phyloP scores from a whole-genome alignment of 176 grass and related monocot genomes.

The Hordeum marinum region DNA sequence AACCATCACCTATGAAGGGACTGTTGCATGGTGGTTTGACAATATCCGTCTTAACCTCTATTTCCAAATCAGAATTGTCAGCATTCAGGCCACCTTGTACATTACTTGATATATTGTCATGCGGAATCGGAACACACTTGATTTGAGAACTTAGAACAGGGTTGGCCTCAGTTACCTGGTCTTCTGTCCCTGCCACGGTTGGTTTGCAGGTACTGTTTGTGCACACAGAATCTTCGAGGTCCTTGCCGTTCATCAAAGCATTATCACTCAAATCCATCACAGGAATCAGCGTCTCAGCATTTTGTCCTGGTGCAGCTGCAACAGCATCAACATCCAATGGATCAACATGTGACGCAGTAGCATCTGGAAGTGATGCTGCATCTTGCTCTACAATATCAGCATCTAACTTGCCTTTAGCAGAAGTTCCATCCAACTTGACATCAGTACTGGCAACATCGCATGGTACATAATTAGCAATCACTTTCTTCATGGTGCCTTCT shows the following conservation, averaged over 20 bases:
- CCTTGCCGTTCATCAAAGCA: neutral
- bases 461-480: neutral
- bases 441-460: neutral
- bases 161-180: conserved; percentile 66
- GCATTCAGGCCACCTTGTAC: conserved; percentile 63
- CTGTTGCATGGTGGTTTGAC: conserved; percentile 38
- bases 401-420: conserved; percentile 2
- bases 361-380: neutral
- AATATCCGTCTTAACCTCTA: conserved; percentile 70
- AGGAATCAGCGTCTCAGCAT: conserved; percentile 14
- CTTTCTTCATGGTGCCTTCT: conserved; percentile 12
- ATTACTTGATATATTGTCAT: conserved; percentile 52
- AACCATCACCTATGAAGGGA: conserved; percentile 28
- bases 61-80: conserved; percentile 71
- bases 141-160: conserved; percentile 54
- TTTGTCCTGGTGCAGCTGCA: neutral
- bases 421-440: conserved; percentile 20
- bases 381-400: conserved; percentile 14
- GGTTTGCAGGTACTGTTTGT: neutral
- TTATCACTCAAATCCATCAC: conserved; percentile 13
- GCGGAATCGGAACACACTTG: conserved; percentile 59
- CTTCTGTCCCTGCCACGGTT: conserved; percentile 9
- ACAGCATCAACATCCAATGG: conserved; percentile 1
- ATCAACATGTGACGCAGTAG: neutral
- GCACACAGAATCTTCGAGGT: neutral